These are phyloP conservation scores for Oenanthe sinensis DNA, from an alignment of 129 eudicot species.

Conservation along the genomic window DNA sequence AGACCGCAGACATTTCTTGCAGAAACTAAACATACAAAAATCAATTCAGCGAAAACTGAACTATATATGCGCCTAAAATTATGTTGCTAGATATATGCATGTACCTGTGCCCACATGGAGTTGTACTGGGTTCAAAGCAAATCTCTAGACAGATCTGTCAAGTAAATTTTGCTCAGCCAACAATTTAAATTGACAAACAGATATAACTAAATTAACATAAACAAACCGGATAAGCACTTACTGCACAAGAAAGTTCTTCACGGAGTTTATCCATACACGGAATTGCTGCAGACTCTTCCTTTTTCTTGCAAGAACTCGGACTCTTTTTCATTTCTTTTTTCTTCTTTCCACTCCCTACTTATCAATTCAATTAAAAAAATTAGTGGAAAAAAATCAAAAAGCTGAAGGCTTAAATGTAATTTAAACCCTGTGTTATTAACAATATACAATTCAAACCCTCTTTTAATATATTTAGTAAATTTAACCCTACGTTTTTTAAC, in stretches of 20 bases:
- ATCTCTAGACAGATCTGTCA: slow-evolving; percentile 90
- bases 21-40: slow-evolving; percentile 43
- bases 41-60: neutral
- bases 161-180: neutral
- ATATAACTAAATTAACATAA: neutral
- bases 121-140: slow-evolving; percentile 88
- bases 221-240: slow-evolving; percentile 20
- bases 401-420: no score
- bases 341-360: slow-evolving; percentile 23
- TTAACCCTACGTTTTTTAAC: no score
- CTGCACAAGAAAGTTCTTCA: slow-evolving; percentile 92
- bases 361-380: slow-evolving; percentile 4
- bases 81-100: neutral
- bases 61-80: neutral
- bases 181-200: neutral
- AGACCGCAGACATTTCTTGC: slow-evolving; percentile 79
- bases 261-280: slow-evolving; percentile 68
- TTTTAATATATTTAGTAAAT: no score
- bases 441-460: no score
- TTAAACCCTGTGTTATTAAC: no score
- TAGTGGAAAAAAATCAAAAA: neutral
- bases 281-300: slow-evolving; percentile 30
- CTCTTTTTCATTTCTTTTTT: slow-evolving; percentile 23
- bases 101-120: slow-evolving; percentile 98
- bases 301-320: slow-evolving; percentile 22